A percentile compares a stretch with the other conserved stretches of the same genome.
Evolutionary conservation across 345 rosid genomes (phyloP).

Genomic region (Reutealis trisperma): DNA sequence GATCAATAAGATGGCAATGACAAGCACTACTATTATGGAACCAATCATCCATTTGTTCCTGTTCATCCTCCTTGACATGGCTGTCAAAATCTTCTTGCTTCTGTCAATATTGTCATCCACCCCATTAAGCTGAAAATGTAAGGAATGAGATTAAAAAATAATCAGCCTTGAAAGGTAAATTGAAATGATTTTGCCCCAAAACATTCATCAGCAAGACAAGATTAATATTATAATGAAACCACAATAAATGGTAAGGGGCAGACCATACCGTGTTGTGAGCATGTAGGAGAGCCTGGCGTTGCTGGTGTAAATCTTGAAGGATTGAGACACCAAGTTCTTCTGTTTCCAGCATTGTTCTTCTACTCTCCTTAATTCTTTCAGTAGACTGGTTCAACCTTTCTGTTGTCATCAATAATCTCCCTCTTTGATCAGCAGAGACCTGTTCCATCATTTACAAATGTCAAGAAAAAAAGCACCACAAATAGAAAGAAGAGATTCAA

Average conservation of each 20-base stretch:
- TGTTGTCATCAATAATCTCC: constrained; percentile 19
- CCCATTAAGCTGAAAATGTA: constrained; percentile 21
- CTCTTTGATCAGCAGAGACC: constrained; percentile 25
- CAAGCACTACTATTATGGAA: constrained; percentile 15
- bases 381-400: constrained; percentile 21
- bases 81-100: constrained; percentile 20
- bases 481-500: neutral
- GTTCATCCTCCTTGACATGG: constrained; percentile 24
- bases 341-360: constrained; percentile 28
- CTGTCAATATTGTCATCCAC: constrained; percentile 22
- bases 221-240: neutral
- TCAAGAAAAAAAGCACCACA: neutral
- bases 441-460: neutral
- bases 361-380: constrained; percentile 28
- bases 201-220: neutral
- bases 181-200: neutral
- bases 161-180: neutral
- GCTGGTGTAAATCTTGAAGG: constrained; percentile 28
- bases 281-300: constrained; percentile 24
- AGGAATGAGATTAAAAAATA: neutral
- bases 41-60: constrained; percentile 28
- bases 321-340: constrained; percentile 27
- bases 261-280: constrained; percentile 13
- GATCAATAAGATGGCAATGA: constrained; percentile 21
- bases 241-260: neutral